phyloP scores from a whole-genome alignment of 2,329 filamentous ascomycete species.

The Rasamsonia emersonii region DNA sequence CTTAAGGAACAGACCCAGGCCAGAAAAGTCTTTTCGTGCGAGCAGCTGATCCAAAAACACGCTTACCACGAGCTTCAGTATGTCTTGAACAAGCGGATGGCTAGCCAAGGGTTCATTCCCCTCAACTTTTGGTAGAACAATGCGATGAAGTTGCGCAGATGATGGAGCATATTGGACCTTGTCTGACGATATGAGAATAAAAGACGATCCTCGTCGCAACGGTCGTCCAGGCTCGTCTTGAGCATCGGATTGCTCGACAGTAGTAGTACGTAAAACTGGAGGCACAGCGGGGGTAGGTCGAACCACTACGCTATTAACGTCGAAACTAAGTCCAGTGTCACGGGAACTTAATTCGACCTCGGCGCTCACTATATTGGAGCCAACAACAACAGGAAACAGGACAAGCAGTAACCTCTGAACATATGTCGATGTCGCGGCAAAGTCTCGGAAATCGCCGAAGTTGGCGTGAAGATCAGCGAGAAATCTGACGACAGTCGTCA shows the following conservation, averaged over 20 bases:
- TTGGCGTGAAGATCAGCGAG: slow-evolving; percentile 68
- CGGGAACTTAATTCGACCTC: slow-evolving; percentile 81
- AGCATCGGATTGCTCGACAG: slow-evolving; percentile 44
- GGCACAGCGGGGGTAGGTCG: slow-evolving; percentile 58
- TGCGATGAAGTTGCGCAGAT: slow-evolving; percentile 54
- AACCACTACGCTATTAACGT: slow-evolving; percentile 76
- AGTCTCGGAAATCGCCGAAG: slow-evolving; percentile 72
- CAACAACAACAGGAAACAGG: slow-evolving; percentile 81
- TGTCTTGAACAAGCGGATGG: slow-evolving; percentile 63
- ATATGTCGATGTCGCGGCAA: slow-evolving; percentile 71
- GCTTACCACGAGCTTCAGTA: slow-evolving; percentile 67
- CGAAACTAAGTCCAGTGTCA: slow-evolving; percentile 72
- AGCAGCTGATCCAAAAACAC: slow-evolving; percentile 84
- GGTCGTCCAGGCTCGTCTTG: slow-evolving; percentile 47
- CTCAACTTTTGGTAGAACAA: slow-evolving; percentile 52
- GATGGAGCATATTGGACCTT: slow-evolving; percentile 51
- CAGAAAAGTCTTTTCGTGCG: slow-evolving; percentile 78
- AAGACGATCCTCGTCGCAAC: slow-evolving; percentile 76
- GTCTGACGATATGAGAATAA: slow-evolving; percentile 74
- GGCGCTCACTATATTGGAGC: slow-evolving; percentile 71
- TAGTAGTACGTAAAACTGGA: slow-evolving; percentile 67
- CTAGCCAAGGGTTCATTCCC: slow-evolving; percentile 43
- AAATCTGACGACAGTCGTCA: slow-evolving; percentile 72
- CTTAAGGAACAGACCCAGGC: slow-evolving; percentile 76
- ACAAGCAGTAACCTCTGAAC: slow-evolving; percentile 68